Base-by-base conservation (phyloP, 2,329 filamentous ascomycete genomes). In the Verruconis gallopava region DNA sequence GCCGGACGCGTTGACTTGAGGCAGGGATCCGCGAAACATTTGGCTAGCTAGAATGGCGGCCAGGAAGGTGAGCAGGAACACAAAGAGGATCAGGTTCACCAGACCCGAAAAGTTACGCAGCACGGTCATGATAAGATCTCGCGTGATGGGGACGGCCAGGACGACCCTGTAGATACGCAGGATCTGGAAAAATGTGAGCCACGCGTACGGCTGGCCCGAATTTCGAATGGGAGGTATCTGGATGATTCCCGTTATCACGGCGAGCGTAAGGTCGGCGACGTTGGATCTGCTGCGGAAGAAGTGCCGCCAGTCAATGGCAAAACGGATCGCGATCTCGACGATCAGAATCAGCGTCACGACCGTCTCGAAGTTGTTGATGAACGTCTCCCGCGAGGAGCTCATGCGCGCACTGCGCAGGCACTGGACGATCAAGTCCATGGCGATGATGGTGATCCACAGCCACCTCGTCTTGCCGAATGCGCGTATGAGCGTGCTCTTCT, bases 1-100 rank as follows among this genome's bases (percentile, higher is more conserved):
- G 2, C 77, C 81, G n/a, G 63, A 57, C 2, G 66, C 60, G 49
- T 85, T 75, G n/a, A 68, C 52, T 21, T 69, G 52, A 1, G 84
- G 80, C 20, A 96, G 74, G 51, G 93, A 80, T 21, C 88, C 88
- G 25, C 91, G 80, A 54, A 98, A 93, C 3, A 98, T 75, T 58
- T 98, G 89, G 1, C 82, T 77, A 4, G 91, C 91, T 52, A 98
- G 86, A 44, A 98, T 93, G 3, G 91, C 81, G 51, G 88, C 83
- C 36, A 98, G 70, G 54, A 94, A 96, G 0, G 88, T 95, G 55
- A 95, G 84, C 40, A 98, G 69, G 55, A 96, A 94, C 53, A 98
- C 86, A 57, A 98, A 98, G 14, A 96, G 68, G 64, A 98, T 93
- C 47, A 98, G 67, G 56, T 98, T 98, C 30, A 83, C 73, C 47